Base-by-base conservation (phyloP, 441 rosid species). In the Isatis lusitanica region DNA sequence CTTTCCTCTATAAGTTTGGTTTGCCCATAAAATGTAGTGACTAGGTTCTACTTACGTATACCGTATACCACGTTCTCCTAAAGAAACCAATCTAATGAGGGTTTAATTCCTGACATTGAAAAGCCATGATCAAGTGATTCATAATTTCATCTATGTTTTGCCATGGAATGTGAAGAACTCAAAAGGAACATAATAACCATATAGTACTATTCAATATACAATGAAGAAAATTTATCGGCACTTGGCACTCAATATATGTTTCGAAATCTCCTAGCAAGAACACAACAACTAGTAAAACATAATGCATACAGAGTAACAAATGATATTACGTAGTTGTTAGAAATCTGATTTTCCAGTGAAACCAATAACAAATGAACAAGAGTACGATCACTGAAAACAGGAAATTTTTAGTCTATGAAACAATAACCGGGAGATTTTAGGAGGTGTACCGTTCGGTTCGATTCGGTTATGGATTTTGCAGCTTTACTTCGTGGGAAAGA, bases 401-500 rank as follows among this genome's bases (percentile, higher is more conserved):
- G 17, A n/a, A n/a, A n/a, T n/a, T n/a, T n/a, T n/a, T 42, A 18
- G 43, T 61, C 13, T 63, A 43, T 7, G 7, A 40, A 61, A 61
- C 50, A 40, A 28, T 65, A 66, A 74, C 69, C 69, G 57, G 61
- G 4, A 18, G 3, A 56, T 63, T 56, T 42, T 28, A 7, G 56
- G 55, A 63, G 13, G 5, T 21, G 56, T 76, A 70, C 71, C 67
- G 16, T 39, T 12, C 51, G 79, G 75, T 75, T 75, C 46, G 7
- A 48, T 8, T 35, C 63, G 72, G 80, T 70, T 70, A n/a, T 1
- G 33, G 6, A 4, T 47, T 26, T 57, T 11, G 67, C 9, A 38
- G 15, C 10, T 24, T 8, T 51, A 12, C 31, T 63, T 70, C 62
- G 71, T 56, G 61, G 66, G 52, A 55, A 51, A 33, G 30, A 74